Evolutionary conservation across 805 yeast species (phyloP), one percentile per base, ranked within the genome.

Genomic region (Candida vartiovaarae): DNA sequence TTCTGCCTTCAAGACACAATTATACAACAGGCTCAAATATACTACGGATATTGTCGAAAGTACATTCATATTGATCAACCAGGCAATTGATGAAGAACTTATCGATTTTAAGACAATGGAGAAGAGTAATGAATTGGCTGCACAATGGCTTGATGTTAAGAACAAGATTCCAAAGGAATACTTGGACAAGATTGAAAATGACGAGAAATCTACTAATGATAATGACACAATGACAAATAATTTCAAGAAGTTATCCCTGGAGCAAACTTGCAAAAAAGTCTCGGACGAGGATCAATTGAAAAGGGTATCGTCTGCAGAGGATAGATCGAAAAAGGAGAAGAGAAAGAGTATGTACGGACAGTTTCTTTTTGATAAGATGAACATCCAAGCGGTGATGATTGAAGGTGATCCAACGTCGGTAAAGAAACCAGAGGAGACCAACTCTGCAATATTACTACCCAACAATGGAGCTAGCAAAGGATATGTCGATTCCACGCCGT

Each of bases 41-140:
- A 72, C 63, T 56, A 66, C 62, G 23, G 62, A 46, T 55, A 76
- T 64, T 49, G 71, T 56, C 2, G 64, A 64, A 10, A 71, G 66
- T 36, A 66, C 71, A 6, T 68, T 68, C 48, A 58, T 52, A 32
- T 51, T 67, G 5, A 60, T 67, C 24, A 63, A 67, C 41, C 64
- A 59, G 36, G 71, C 72, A 3, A 49, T 61, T n/a, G 69, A 67
- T 49, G 74, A 72, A 49, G 55, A 66, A 10, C 53, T 72, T 32
- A 56, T 74, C 5, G 64, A 62, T 34, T 67, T 71, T 10, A 51
- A 44, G 8, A 63, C 65, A 9, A 65, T 65, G 24, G 59, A 59
- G 32, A 54, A 52, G 40, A 61, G 68, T n/a, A 65, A 66, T 39
- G 61, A 60, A 32, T 41, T 67, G 34, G 70, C 70, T 3, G 55